Evolutionary conservation across 2,329 filamentous ascomycete species (phyloP), one percentile per base, ranked within the genome.

Genomic region (Aspergillus carbonarius): DNA sequence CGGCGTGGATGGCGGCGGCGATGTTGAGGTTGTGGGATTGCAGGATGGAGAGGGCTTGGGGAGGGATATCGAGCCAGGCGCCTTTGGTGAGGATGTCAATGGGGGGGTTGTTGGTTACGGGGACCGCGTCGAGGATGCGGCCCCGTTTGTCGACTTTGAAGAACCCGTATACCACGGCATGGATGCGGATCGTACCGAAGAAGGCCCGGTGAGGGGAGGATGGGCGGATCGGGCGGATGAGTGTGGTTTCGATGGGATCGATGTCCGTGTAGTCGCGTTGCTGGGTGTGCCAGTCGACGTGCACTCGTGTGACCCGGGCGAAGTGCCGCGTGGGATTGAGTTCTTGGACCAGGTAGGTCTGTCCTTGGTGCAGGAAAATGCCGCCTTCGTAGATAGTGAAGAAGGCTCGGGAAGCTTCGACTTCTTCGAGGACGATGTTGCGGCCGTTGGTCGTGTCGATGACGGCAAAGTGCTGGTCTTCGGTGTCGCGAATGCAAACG

Each of bases 371-470:
- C 5, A 99, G 81, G 77, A 96, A 99, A 62, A 99, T 97, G 46
- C 92, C 95, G 12, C 95, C 95, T 73, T 98, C 93, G 74, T 99
- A 99, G 60, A 99, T 85, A 1, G 92, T 96, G 75, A 96, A 98
- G 65, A 92, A 93, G 1, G 93, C 93, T n/a, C 95, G 87, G 1
- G 90, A 95, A 1, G 92, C 91, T 76, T 98, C 95, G n/a, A 99
- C 83, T 76, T 98, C 93, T 79, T 99, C 95, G 1, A 99, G 83
- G 0, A 99, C 90, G 0, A 88, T 79, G 70, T 98, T 98, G 55
- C 86, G 85, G 25, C 88, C 88, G 65, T 95, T 85, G 0, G 91
- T 81, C 13, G 89, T 88, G 77, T 99, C 92, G 54, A 99, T 85
- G 52, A 99, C 90, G 23, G 95, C 93, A 72, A 97, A 97, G 70